Evolutionary conservation across 169 alveolate species (phyloP).

Genomic region (Plasmodium vivax): DNA sequence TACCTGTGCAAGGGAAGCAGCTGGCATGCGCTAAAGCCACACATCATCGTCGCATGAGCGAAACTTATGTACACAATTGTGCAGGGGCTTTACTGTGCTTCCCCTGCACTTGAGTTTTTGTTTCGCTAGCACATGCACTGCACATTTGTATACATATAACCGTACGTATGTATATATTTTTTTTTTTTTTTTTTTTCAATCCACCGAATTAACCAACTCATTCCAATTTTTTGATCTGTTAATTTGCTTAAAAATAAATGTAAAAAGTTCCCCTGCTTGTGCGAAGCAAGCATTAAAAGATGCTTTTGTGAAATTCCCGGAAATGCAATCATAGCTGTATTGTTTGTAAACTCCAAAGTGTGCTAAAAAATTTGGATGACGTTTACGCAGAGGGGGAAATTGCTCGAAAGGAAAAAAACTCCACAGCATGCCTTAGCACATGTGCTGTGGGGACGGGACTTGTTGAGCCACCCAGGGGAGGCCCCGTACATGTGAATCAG

Average conservation of each 20-base stretch:
- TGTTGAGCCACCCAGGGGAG: background rate
- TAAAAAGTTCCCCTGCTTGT: background rate
- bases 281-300: background rate
- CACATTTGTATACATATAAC: background rate
- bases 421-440: background rate
- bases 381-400: background rate
- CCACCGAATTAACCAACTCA: background rate
- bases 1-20: background rate
- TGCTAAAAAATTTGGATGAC: background rate
- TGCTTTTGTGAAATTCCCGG: background rate
- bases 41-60: background rate
- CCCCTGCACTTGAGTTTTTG: background rate
- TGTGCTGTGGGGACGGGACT: background rate
- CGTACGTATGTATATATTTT: background rate
- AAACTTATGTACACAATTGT: background rate
- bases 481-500: background rate
- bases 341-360: background rate
- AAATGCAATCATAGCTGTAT: background rate
- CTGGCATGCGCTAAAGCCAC: background rate
- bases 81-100: background rate
- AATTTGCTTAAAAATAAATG: background rate
- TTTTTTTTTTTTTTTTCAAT: background rate
- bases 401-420: background rate
- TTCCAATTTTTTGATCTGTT: background rate
- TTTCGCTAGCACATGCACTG: background rate